A percentile compares a stretch with the other conserved stretches of the same genome.
Conservation (phyloP, 257 asterid genomes). For the Solanum ossicruentum region DNA sequence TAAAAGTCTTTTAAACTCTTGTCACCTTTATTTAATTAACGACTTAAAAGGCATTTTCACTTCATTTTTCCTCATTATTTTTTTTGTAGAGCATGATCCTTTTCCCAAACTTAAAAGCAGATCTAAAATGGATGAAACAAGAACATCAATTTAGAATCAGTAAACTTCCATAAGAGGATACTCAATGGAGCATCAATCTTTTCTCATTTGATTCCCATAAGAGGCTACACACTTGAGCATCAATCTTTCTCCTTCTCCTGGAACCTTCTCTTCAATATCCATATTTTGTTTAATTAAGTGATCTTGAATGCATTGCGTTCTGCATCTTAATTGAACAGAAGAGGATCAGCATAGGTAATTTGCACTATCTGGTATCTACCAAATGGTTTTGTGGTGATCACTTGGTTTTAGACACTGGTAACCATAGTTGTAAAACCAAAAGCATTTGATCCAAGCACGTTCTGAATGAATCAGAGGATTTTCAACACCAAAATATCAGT, state of each 20-base stretch:
- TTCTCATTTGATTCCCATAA: not conserved
- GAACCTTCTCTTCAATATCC: not conserved
- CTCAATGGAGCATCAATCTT: not conserved
- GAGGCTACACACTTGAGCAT: not conserved
- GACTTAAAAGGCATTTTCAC: too few species aligned
- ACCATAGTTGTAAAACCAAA: not conserved
- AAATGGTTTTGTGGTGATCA: not conserved
- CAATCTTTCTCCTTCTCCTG: not conserved
- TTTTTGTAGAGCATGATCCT: not conserved
- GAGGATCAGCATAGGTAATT: not conserved
- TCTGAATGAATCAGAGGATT: not conserved
- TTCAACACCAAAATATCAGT: not conserved
- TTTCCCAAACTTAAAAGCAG: not conserved
- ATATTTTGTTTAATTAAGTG: not conserved
- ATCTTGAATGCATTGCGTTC: not conserved
- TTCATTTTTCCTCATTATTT: not conserved
- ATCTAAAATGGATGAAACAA: not conserved
- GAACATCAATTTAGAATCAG: not conserved
- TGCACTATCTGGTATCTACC: not conserved
- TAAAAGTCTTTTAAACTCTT: too few species aligned
- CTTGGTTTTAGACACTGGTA: not conserved
- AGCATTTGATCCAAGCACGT: not conserved
- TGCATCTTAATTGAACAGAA: not conserved
- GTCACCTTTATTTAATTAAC: too few species aligned
- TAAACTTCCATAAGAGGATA: not conserved